Evolutionary conservation across 2,329 filamentous ascomycete genomes (phyloP).

Genomic region (Apiospora hydei): DNA sequence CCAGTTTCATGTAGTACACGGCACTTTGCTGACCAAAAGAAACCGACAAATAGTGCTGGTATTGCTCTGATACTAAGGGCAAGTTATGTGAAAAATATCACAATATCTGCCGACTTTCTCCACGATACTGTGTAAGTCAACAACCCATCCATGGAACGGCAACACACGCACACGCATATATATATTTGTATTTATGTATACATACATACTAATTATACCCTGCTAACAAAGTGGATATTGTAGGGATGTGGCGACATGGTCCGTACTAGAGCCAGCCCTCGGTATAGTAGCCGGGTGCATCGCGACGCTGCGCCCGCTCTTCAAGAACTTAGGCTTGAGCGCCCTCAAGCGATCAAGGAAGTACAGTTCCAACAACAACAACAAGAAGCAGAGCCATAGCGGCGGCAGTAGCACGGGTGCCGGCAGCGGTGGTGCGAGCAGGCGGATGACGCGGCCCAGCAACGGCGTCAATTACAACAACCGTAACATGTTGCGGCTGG

Average conservation of each 20-base stretch:
- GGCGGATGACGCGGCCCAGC: not conserved
- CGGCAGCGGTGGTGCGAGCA: not conserved
- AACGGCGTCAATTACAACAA: not conserved
- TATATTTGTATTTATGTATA: no score
- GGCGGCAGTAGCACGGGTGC: not conserved
- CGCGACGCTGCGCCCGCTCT: slow-evolving; percentile 42
- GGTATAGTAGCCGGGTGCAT: slow-evolving; percentile 45
- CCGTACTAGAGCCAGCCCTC: slow-evolving; percentile 43
- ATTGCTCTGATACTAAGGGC: slow-evolving; percentile 49
- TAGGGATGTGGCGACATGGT: slow-evolving; percentile 44
- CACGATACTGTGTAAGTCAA: slow-evolving; percentile 42
- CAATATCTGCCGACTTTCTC: slow-evolving; percentile 40
- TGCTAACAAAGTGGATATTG: not conserved
- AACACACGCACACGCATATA: no score
- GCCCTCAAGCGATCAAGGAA: not conserved
- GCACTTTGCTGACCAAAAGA: not conserved
- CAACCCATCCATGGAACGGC: not conserved
- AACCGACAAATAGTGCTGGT: slow-evolving; percentile 42
- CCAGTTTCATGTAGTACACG: slow-evolving; percentile 8
- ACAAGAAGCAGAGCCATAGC: slow-evolving; percentile 8
- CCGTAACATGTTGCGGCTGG: slow-evolving; percentile 14
- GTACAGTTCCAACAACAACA: not conserved
- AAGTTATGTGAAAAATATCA: slow-evolving; percentile 40
- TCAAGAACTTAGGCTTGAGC: slow-evolving; percentile 38
- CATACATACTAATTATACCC: not conserved